Percentiles rank a stretch among this genome's conserved stretches.
phyloP scores from a whole-genome alignment of 2,329 filamentous ascomycete genomes.

The Neoarthrinium moseri region DNA sequence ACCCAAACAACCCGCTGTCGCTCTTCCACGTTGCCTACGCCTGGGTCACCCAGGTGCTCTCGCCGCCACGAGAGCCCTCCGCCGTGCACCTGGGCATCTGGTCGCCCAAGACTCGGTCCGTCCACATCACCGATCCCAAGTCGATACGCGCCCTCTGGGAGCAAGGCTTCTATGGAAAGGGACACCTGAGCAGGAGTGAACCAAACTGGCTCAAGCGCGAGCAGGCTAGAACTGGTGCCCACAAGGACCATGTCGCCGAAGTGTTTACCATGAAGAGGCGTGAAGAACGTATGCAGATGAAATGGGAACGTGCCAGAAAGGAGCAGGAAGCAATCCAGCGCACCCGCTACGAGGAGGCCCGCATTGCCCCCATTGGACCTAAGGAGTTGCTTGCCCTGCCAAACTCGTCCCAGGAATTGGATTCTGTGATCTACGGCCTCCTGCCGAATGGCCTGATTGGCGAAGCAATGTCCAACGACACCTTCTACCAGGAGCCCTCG shows the following conservation, averaged over 20 bases:
- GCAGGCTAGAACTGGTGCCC: conserved; percentile 66
- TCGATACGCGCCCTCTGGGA: conserved; percentile 87
- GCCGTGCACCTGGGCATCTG: conserved; percentile 72
- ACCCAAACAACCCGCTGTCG: conserved; percentile 90
- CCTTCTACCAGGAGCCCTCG: too few relatives aligned
- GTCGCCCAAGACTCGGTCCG: conserved; percentile 76
- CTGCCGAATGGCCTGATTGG: conserved; percentile 10
- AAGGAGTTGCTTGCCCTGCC: conserved; percentile 51
- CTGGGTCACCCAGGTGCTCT: conserved; percentile 72
- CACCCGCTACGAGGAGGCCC: conserved; percentile 52
- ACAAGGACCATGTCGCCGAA: conserved; percentile 72
- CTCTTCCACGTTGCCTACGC: conserved; percentile 76
- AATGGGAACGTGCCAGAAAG: conserved; percentile 86
- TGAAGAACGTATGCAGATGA: conserved; percentile 78
- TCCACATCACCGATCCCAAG: conserved; percentile 76
- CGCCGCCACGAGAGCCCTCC: conserved; percentile 62
- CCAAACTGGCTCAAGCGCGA: conserved; percentile 89
- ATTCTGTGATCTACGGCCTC: conserved; percentile 13
- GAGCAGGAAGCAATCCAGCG: conserved; percentile 82
- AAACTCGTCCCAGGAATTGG: conserved; percentile 49
- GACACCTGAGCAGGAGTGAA: conserved; percentile 88
- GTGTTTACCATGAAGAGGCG: conserved; percentile 74
- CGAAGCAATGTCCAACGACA: not conserved
- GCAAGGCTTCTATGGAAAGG: conserved; percentile 96
- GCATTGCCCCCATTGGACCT: conserved; percentile 43